phyloP scores from a whole-genome alignment of 2,329 filamentous ascomycete genomes.

The Blastomyces silverae region DNA sequence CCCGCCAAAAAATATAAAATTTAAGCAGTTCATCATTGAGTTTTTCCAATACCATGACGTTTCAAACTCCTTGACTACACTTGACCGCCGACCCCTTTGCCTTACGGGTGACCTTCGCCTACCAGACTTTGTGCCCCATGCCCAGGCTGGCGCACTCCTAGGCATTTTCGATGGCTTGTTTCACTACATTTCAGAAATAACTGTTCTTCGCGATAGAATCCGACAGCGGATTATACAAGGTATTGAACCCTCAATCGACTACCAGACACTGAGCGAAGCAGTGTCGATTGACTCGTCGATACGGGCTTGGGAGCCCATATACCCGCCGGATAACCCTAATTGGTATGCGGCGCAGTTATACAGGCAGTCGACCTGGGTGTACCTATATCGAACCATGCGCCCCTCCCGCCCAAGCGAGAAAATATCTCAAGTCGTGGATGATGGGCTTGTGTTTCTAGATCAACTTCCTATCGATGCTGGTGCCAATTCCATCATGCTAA shows the following conservation, averaged over 20 bases:
- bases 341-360: constrained; percentile 55
- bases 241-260: constrained; percentile 64
- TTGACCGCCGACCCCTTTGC: constrained; percentile 48
- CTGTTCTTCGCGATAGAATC: constrained; percentile 66
- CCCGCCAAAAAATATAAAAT: constrained; percentile 58
- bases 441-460: constrained; percentile 52
- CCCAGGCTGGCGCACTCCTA: constrained; percentile 56
- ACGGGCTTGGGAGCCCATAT: constrained; percentile 62
- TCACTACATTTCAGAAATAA: constrained; percentile 69
- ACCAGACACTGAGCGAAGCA: constrained; percentile 63
- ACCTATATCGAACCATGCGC: constrained; percentile 55
- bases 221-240: constrained; percentile 58
- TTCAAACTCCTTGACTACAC: constrained; percentile 51
- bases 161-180: constrained; percentile 80
- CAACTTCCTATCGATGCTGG: constrained; percentile 49
- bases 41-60: constrained; percentile 80
- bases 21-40: constrained; percentile 63
- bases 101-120: constrained; percentile 49
- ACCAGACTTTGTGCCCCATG: constrained; percentile 50
- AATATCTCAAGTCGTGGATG: constrained; percentile 52
- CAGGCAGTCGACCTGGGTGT: constrained; percentile 57
- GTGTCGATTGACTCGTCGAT: constrained; percentile 70
- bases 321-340: constrained; percentile 47
- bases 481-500: constrained; percentile 53
- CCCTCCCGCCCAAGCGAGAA: constrained; percentile 50